Evolutionary conservation across 305 asterid genomes (phyloP).

Genomic region (Caryopteris hybrid): DNA sequence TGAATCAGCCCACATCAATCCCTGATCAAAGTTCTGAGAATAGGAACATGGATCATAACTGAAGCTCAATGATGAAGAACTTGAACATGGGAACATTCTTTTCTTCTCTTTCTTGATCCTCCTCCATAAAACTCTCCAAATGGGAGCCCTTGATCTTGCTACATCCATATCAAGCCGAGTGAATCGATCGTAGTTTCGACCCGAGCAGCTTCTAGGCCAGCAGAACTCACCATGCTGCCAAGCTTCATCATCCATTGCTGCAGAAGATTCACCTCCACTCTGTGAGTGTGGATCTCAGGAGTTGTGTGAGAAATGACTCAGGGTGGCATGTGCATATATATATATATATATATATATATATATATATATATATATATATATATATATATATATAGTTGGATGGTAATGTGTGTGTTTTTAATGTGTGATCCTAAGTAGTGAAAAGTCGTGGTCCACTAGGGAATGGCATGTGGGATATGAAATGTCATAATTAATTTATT

Average conservation of each 20-base stretch:
- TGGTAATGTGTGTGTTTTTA: background rate
- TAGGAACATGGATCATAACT: conserved; percentile 62
- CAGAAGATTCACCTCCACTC: background rate
- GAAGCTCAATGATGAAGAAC: conserved; percentile 32
- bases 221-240: conserved; percentile 11
- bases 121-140: conserved; percentile 63
- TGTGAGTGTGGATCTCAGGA: background rate
- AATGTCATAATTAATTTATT: background rate
- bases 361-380: too few relatives aligned
- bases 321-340: too few relatives aligned
- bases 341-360: too few relatives aligned
- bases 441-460: conserved; percentile 13
- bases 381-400: background rate
- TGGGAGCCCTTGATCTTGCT: conserved; percentile 31
- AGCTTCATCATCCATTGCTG: conserved; percentile 25
- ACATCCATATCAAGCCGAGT: conserved; percentile 5
- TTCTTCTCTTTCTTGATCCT: conserved; percentile 61
- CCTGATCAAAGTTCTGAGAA: conserved; percentile 65
- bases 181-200: conserved; percentile 33
- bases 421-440: conserved; percentile 8
- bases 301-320: background rate
- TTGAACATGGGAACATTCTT: conserved; percentile 24
- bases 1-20: conserved; percentile 34
- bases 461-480: conserved; percentile 19
- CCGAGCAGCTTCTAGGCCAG: conserved; percentile 35